These are phyloP conservation scores for Eryngium alpinum DNA, from an alignment of 140 eudicot species.

Conservation along the genomic window DNA sequence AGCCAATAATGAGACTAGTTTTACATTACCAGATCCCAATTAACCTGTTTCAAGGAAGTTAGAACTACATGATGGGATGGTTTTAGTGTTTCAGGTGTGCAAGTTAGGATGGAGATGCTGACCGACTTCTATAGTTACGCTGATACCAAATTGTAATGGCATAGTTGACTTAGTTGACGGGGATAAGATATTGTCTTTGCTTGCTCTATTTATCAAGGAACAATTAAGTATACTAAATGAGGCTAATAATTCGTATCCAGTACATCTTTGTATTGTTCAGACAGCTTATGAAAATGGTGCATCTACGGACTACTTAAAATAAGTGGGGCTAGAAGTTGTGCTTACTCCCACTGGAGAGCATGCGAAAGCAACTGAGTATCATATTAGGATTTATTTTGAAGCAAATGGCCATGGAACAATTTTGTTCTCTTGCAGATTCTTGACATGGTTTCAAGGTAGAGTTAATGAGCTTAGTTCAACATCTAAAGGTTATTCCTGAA, in stretches of 20 bases:
- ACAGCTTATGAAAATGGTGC: slow-evolving; percentile 96
- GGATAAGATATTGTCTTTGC: slow-evolving; percentile 55
- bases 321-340: slow-evolving; percentile 58
- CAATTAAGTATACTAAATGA: slow-evolving; percentile 45
- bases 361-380: slow-evolving; percentile 50
- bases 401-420: slow-evolving; percentile 65
- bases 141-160: slow-evolving; percentile 23
- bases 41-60: neutral
- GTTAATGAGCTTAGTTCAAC: slow-evolving; percentile 28
- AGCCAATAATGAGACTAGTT: neutral
- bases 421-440: slow-evolving; percentile 36
- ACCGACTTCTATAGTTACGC: slow-evolving; percentile 45
- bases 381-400: slow-evolving; percentile 52
- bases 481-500: slow-evolving; percentile 29
- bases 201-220: slow-evolving; percentile 68
- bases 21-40: slow-evolving; percentile 1
- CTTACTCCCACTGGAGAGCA: slow-evolving; percentile 92
- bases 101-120: slow-evolving; percentile 70
- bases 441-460: slow-evolving; percentile 34
- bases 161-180: slow-evolving; percentile 51
- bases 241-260: slow-evolving; percentile 26
- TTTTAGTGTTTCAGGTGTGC: slow-evolving; percentile 55
- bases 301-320: slow-evolving; percentile 68
- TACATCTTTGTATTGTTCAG: slow-evolving; percentile 70
- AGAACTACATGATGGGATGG: slow-evolving; percentile 19